A percentile compares a stretch with the other conserved stretches of the same genome.
These are phyloP conservation scores for Ophiocordyceps sinensis DNA, from an alignment of 2,329 filamentous ascomycete species.

Conservation along the genomic window DNA sequence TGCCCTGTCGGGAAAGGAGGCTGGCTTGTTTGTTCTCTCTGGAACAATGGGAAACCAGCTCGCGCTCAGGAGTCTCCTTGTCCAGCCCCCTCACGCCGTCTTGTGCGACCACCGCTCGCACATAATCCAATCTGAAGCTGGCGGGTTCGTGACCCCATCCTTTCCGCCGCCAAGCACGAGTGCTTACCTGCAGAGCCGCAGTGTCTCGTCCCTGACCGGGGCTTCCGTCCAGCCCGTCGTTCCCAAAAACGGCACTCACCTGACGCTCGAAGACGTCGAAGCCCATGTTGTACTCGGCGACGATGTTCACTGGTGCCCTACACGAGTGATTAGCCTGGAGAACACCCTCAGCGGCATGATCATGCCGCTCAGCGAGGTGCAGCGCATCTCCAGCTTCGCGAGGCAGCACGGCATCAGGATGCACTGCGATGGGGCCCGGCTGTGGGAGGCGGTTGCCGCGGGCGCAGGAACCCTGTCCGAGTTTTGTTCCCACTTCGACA, in stretches of 20 bases:
- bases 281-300: constrained; percentile 48
- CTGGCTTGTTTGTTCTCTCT: constrained; percentile 66
- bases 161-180: neutral
- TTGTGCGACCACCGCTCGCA: constrained; percentile 69
- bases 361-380: constrained; percentile 59
- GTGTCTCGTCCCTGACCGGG: constrained; percentile 55
- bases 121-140: constrained; percentile 54
- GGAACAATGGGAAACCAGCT: constrained; percentile 95
- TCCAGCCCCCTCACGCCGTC: constrained; percentile 65
- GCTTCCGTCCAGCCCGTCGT: constrained; percentile 53
- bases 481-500: constrained; percentile 57
- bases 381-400: constrained; percentile 57
- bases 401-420: constrained; percentile 47
- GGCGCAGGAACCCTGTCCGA: constrained; percentile 53
- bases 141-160: constrained; percentile 29
- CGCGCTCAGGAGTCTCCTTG: constrained; percentile 61
- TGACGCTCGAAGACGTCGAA: constrained; percentile 65
- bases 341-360: constrained; percentile 74
- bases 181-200: constrained; percentile 15
- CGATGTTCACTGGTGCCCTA: constrained; percentile 67
- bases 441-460: constrained; percentile 69
- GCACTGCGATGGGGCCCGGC: constrained; percentile 65
- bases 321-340: constrained; percentile 67
- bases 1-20: constrained; percentile 58
- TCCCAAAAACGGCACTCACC: constrained; percentile 55